Evolutionary conservation across 192 early-diverging fungal species (phyloP), one percentile per base, ranked within the genome.

Genomic region (Podila clonocystis): DNA sequence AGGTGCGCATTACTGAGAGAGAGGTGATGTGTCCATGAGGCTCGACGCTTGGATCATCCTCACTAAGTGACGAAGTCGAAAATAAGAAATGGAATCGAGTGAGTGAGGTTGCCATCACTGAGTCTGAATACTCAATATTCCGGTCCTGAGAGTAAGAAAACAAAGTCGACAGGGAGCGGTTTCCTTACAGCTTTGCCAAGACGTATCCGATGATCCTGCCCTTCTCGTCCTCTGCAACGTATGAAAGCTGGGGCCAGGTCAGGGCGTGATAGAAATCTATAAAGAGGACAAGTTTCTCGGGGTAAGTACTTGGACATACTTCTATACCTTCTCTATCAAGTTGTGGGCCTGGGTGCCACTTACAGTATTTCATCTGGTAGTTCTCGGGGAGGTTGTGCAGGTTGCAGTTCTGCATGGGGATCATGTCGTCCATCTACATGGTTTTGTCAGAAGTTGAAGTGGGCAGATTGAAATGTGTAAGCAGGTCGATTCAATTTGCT

Each of bases 291-390:
- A 28, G 31, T 61, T 22, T 49, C 31, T 22, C 68, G 62, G n/a
- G 30, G 55, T 26, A 57, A 65, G 61, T 57, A n/a, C 48, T 55
- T 36, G 31, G 34, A 38, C 13, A 67, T 26, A 28, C 15, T 17
- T 48, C 29, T 19, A 41, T 7, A 22, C 34, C 3, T 29, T 38
- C 19, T 13, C 5, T 5, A 8, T 38, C 17, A 59, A 13, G 38
- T 57, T 15, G 68, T 15, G 26, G 50, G 76, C 84, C 41, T 45
- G 13, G 41, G 12, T 45, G 41, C 41, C 8, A 45, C 3, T 89
- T 90, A 88, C 93, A 99, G 87, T 99, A 99, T 85, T 99, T 99
- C 94, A 99, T 97, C 79, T 96, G 94, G 84, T 99, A 99, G 91
- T 99, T 99, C 86, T 99, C 98, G 11, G 98, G 98, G 48, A 99